A percentile compares a stretch with the other conserved stretches of the same genome.
Conservation (phyloP, 345 rosid species). For the Salix dunnii region DNA sequence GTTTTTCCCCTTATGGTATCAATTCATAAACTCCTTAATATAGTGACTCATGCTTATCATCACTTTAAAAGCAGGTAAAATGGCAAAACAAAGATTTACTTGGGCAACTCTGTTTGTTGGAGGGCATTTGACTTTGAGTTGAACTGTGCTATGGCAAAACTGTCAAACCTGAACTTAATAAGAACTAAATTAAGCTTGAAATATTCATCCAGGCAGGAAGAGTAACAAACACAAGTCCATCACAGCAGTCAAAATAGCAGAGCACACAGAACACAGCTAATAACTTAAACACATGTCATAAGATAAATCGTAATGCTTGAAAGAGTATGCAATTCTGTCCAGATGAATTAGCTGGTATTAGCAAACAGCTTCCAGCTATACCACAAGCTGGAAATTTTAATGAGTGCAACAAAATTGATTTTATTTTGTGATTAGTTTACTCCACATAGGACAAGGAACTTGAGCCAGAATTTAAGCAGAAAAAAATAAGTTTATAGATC, state of each 20-base stretch:
- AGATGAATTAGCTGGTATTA: constrained; percentile 18
- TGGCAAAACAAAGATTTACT: background rate
- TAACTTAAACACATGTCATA: background rate
- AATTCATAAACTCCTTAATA: background rate
- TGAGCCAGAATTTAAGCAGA: constrained; percentile 8
- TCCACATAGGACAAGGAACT: background rate
- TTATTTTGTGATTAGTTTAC: background rate
- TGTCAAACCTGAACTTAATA: background rate
- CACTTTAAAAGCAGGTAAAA: background rate
- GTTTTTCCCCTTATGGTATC: background rate
- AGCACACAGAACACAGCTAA: background rate
- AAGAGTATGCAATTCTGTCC: constrained; percentile 11
- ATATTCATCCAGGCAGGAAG: background rate
- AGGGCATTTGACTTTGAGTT: background rate
- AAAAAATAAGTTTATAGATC: no score
- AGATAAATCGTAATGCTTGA: background rate
- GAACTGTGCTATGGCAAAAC: background rate
- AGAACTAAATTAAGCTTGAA: background rate
- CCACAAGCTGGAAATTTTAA: constrained; percentile 16
- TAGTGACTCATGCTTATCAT: background rate
- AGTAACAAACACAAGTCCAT: background rate
- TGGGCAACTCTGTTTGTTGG: background rate
- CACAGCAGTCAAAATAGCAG: background rate
- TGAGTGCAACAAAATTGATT: constrained; percentile 7
- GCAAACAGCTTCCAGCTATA: constrained; percentile 24